Conservation (phyloP, 2,329 filamentous ascomycete species). For the Pyricularia pennisetigena region DNA sequence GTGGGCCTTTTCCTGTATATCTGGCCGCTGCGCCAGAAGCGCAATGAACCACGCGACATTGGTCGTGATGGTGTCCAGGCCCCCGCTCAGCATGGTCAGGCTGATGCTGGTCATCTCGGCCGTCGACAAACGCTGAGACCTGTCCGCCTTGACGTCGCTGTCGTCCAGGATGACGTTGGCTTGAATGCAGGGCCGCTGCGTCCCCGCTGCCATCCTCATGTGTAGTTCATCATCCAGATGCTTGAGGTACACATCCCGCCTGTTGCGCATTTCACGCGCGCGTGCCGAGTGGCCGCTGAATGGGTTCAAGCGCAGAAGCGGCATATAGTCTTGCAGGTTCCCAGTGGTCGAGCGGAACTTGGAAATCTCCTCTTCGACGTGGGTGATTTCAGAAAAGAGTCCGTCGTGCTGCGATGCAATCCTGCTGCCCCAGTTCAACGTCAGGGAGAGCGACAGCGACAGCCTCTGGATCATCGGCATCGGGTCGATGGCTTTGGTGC, state of each 20-base stretch:
- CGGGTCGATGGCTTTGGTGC: conserved; percentile 45
- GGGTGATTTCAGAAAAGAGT: conserved; percentile 52
- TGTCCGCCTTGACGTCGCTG: neutral
- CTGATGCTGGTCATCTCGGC: conserved; percentile 58
- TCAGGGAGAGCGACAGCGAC: conserved; percentile 49
- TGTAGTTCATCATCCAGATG: conserved; percentile 49
- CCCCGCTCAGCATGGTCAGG: conserved; percentile 61
- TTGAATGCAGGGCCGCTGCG: conserved; percentile 18
- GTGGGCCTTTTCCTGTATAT: conserved; percentile 52
- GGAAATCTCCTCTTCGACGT: conserved; percentile 51
- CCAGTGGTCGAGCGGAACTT: conserved; percentile 58
- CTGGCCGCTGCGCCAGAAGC: conserved; percentile 46
- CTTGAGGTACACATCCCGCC: conserved; percentile 36
- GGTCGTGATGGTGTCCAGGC: conserved; percentile 57
- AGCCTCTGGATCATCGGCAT: conserved; percentile 57
- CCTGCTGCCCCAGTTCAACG: conserved; percentile 56
- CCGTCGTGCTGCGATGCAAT: conserved; percentile 47
- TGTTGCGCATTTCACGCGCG: conserved; percentile 53
- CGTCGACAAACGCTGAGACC: conserved; percentile 17
- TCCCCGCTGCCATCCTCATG: conserved; percentile 16
- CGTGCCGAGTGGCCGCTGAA: conserved; percentile 47
- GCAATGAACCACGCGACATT: conserved; percentile 56
- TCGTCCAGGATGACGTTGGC: conserved; percentile 12
- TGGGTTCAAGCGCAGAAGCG: conserved; percentile 57
- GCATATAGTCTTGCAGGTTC: conserved; percentile 67